Evolutionary conservation across 108 stramenopile genomes (phyloP).

Genomic region (Ochromonas danica): DNA sequence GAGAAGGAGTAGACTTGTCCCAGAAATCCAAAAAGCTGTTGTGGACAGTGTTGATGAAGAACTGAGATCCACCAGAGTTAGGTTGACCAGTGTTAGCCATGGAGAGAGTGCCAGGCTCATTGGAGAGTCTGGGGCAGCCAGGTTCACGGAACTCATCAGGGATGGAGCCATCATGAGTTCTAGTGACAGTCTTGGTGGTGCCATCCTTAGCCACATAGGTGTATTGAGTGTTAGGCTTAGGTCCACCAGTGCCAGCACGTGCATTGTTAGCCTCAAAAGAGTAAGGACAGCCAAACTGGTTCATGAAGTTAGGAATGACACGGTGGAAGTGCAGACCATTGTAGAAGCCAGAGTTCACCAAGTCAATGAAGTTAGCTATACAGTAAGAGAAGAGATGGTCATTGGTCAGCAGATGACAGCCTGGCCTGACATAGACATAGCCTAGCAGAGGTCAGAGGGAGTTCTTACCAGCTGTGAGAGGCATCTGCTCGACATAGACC

Average conservation of each 20-base stretch:
- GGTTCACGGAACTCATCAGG: conserved; percentile 61
- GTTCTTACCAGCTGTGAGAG: conserved; percentile 53
- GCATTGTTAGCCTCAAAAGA: conserved; percentile 60
- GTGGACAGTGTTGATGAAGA: conserved; percentile 70
- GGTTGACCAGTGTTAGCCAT: conserved; percentile 58
- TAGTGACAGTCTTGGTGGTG: neutral
- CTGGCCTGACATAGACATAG: neutral
- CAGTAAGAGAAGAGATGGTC: neutral
- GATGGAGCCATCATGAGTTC: conserved; percentile 54
- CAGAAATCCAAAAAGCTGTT: conserved; percentile 72
- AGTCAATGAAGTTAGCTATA: conserved; percentile 63
- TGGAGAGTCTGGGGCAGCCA: conserved; percentile 49
- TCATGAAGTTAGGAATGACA: conserved; percentile 69
- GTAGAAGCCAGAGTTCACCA: conserved; percentile 67
- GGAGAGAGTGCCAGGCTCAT: conserved; percentile 55
- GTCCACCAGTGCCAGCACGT: conserved; percentile 66
- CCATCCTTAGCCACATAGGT: neutral
- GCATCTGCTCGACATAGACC: conserved; percentile 61
- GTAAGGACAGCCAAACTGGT: conserved; percentile 61
- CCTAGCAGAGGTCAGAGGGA: neutral
- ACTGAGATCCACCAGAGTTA: conserved; percentile 63
- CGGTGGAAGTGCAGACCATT: conserved; percentile 72
- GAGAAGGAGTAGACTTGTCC: conserved; percentile 55
- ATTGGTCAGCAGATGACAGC: neutral
- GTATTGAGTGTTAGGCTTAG: conserved; percentile 30